Percentiles rank a stretch among this genome's conserved stretches.
Conservation (phyloP, 371 early-diverging fungal species). For the Catenaria anguillulae region DNA sequence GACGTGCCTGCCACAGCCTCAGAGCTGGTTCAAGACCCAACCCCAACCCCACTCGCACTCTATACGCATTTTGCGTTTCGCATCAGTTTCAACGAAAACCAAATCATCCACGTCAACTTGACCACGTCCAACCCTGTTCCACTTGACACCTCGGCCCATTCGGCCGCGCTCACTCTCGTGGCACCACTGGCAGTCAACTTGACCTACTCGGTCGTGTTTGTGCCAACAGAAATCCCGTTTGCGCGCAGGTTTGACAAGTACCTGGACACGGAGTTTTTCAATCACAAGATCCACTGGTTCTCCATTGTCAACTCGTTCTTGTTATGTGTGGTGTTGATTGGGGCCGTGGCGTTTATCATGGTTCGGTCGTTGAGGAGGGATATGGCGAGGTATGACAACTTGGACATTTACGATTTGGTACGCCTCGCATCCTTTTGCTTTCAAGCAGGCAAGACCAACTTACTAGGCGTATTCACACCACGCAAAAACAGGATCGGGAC, state of each 20-base stretch:
- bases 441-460: background rate
- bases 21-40: no score
- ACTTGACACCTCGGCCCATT: constrained; percentile 10
- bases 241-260: constrained; percentile 47
- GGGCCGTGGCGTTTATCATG: constrained; percentile 54
- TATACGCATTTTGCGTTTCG: constrained; percentile 47
- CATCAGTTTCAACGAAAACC: constrained; percentile 44
- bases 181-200: constrained; percentile 27
- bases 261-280: constrained; percentile 59
- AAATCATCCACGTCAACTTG: constrained; percentile 39
- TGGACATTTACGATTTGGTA: constrained; percentile 48
- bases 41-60: constrained; percentile 11
- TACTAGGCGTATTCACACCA: background rate
- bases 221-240: constrained; percentile 34
- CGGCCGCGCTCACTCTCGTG: no score
- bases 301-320: constrained; percentile 70
- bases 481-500: constrained; percentile 36
- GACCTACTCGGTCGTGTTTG: constrained; percentile 58
- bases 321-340: constrained; percentile 65
- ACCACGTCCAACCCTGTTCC: constrained; percentile 24
- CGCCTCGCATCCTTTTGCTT: constrained; percentile 31
- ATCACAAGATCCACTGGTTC: constrained; percentile 69
- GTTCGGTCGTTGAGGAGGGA: constrained; percentile 59
- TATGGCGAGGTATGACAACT: constrained; percentile 62
- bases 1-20: no score